Percentiles rank a stretch among this genome's conserved stretches.
Evolutionary conservation across 176 grass and related monocot genomes (phyloP).

Genomic region (Oryza coarctata): DNA sequence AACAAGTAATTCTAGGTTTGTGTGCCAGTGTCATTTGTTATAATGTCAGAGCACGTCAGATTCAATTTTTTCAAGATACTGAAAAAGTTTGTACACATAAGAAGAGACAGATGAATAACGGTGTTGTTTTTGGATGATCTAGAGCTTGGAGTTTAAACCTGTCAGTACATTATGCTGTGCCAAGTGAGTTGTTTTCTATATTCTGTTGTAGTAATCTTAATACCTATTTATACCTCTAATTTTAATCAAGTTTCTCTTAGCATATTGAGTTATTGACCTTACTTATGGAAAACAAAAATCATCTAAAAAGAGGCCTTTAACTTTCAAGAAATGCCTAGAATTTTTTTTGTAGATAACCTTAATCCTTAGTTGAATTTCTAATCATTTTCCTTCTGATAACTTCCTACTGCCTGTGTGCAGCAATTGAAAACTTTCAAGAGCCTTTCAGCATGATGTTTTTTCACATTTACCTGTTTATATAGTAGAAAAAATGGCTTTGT

Average conservation of each 20-base stretch:
- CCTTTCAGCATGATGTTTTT: not conserved
- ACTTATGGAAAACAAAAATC: not conserved
- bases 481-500: not conserved
- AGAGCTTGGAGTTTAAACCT: not conserved
- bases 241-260: not conserved
- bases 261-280: not conserved
- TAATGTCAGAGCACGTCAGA: not conserved
- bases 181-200: not conserved
- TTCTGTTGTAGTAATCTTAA: not conserved
- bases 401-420: not conserved
- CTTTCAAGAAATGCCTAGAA: not conserved
- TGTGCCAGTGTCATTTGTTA: not conserved
- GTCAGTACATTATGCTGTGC: not conserved
- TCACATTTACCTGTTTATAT: not conserved
- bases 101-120: not conserved
- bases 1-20: not conserved
- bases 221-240: constrained; percentile 10
- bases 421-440: not conserved
- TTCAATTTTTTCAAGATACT: constrained; percentile 2
- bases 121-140: not conserved
- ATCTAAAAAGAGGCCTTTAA: not conserved
- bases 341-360: not conserved
- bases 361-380: not conserved
- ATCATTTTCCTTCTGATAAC: not conserved
- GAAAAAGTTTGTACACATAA: not conserved